A percentile compares a stretch with the other conserved stretches of the same genome.
Evolutionary conservation across 371 early-diverging fungal genomes (phyloP).

Genomic region (Mortierella sp.): DNA sequence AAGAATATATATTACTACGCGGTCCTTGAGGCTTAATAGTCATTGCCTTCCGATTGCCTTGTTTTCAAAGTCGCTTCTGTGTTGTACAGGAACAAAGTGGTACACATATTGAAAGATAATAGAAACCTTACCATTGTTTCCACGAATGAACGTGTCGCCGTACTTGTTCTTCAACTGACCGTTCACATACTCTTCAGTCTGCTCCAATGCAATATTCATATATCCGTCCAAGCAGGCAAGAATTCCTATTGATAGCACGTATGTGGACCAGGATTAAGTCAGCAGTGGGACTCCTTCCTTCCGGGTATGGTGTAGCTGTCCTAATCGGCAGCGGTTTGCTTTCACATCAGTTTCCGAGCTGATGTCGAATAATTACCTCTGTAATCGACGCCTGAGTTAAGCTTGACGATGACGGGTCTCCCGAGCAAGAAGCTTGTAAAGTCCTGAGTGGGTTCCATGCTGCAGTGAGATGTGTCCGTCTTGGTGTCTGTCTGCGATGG

Average conservation of each 20-base stretch:
- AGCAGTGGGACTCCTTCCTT: not conserved
- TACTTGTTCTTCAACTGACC: constrained; percentile 91
- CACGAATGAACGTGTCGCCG: constrained; percentile 96
- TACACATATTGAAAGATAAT: too few species aligned
- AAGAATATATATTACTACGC: not conserved
- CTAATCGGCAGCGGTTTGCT: not conserved
- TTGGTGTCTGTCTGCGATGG: constrained; percentile 1
- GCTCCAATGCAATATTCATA: constrained; percentile 98
- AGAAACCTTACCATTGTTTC: constrained; percentile 88
- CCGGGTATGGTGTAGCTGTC: too few species aligned
- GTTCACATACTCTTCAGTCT: constrained; percentile 95
- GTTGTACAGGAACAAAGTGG: too few species aligned
- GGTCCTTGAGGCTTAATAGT: too few species aligned
- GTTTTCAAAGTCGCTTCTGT: too few species aligned
- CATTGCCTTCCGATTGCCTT: too few species aligned
- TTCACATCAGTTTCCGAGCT: not conserved
- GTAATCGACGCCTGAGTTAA: constrained; percentile 96
- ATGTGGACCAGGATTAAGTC: not conserved
- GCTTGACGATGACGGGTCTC: constrained; percentile 87
- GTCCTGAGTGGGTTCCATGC: constrained; percentile 52
- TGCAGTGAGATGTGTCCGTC: not conserved
- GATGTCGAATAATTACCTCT: constrained; percentile 65
- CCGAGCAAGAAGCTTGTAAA: constrained; percentile 70
- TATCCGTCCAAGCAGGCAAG: constrained; percentile 98
- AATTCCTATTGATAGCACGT: constrained; percentile 66